These are phyloP conservation scores for Bonia amplexicaulis DNA, from an alignment of 176 grass and related monocot genomes.

Conservation along the genomic window DNA sequence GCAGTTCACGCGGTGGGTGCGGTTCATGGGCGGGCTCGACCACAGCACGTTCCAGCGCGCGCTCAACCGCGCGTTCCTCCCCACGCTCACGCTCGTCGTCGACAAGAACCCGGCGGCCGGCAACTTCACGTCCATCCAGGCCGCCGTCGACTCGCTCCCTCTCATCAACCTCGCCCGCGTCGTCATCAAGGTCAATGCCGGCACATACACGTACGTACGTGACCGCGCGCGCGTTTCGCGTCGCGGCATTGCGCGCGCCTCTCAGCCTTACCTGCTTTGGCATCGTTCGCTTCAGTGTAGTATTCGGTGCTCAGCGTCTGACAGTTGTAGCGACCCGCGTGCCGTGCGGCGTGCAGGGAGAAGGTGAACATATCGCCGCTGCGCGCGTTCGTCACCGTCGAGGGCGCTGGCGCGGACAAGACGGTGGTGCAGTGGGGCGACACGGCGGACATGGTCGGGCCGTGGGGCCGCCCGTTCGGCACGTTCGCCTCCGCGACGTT, in stretches of 20 bases:
- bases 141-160: conserved; percentile 75
- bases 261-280: background rate
- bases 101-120: conserved; percentile 55
- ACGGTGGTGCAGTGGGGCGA: conserved; percentile 96
- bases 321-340: too few species aligned
- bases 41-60: conserved; percentile 53
- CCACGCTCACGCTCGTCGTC: conserved; percentile 60
- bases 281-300: background rate
- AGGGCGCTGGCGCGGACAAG: conserved; percentile 72
- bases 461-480: conserved; percentile 50
- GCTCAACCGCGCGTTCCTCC: conserved; percentile 41
- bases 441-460: conserved; percentile 66
- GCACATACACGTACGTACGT: conserved; percentile 78
- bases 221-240: too few species aligned
- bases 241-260: background rate
- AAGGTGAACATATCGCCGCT: conserved; percentile 80
- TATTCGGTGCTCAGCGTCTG: background rate
- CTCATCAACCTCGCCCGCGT: conserved; percentile 79
- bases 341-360: conserved; percentile 43
- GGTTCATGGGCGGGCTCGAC: conserved; percentile 46
- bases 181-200: conserved; percentile 91
- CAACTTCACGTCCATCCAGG: conserved; percentile 81
- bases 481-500: conserved; percentile 94
- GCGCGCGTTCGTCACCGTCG: conserved; percentile 77
- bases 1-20: conserved; percentile 80